phyloP scores from a whole-genome alignment of 2,329 filamentous ascomycete genomes.

The Aspergillus brunneoviolaceus region DNA sequence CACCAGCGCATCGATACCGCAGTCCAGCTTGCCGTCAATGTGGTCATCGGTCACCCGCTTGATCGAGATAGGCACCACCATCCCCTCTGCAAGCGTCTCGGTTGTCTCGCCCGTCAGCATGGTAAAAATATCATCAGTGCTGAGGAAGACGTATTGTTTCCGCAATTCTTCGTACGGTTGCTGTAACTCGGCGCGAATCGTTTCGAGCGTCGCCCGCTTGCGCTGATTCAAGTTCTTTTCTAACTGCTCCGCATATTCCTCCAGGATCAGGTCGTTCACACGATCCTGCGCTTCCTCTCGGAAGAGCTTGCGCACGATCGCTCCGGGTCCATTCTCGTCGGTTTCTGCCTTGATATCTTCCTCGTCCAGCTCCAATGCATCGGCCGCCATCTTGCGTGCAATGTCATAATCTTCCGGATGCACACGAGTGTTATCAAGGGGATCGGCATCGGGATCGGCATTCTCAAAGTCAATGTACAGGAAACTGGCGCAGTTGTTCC shows the following conservation, averaged over 20 bases:
- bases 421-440: constrained; percentile 93
- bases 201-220: constrained; percentile 93
- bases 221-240: constrained; percentile 89
- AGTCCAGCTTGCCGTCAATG: constrained; percentile 89
- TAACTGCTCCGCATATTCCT: constrained; percentile 95
- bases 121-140: constrained; percentile 80
- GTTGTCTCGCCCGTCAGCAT: constrained; percentile 94
- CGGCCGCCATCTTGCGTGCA: constrained; percentile 95
- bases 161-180: constrained; percentile 92
- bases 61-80: constrained; percentile 89
- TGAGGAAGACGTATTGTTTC: constrained; percentile 70
- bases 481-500: constrained; percentile 97
- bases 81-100: constrained; percentile 78
- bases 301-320: constrained; percentile 92
- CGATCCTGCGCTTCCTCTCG: constrained; percentile 91
- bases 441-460: constrained; percentile 79
- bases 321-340: constrained; percentile 83
- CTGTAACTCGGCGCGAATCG: constrained; percentile 89
- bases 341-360: constrained; percentile 96
- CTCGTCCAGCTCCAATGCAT: constrained; percentile 93
- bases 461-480: constrained; percentile 84
- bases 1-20: constrained; percentile 86
- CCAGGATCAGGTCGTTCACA: constrained; percentile 92
- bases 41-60: constrained; percentile 88
- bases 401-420: constrained; percentile 98